These are phyloP conservation scores for Umbelopsis sp. DNA, from an alignment of 192 early-diverging fungal species.

Conservation along the genomic window DNA sequence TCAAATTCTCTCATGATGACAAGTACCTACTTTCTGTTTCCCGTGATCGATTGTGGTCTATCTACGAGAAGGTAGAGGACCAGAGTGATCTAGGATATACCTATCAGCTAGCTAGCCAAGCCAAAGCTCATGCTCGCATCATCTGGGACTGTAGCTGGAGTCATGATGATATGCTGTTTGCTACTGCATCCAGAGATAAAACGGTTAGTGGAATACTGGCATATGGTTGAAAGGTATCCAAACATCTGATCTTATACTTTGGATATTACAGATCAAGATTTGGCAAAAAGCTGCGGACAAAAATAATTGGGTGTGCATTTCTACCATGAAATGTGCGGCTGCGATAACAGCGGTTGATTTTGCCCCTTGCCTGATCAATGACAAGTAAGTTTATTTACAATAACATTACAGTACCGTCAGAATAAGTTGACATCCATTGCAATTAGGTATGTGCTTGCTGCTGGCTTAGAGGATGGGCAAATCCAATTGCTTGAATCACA, in stretches of 20 bases:
- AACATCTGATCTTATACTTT: background rate
- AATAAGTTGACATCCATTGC: slow-evolving; percentile 7
- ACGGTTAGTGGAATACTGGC: slow-evolving; percentile 43
- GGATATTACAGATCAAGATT: slow-evolving; percentile 59
- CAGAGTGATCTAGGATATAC: slow-evolving; percentile 44
- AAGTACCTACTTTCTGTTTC: slow-evolving; percentile 76
- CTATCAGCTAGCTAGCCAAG: slow-evolving; percentile 61
- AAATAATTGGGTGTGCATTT: slow-evolving; percentile 45
- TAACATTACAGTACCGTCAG: background rate
- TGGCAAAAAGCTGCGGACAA: slow-evolving; percentile 55
- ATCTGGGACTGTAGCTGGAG: slow-evolving; percentile 92
- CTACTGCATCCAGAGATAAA: slow-evolving; percentile 92
- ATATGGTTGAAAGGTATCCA: background rate
- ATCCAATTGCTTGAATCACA: slow-evolving; percentile 58
- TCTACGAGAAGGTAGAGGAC: slow-evolving; percentile 65
- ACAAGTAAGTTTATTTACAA: slow-evolving; percentile 29
- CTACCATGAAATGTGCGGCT: slow-evolving; percentile 75
- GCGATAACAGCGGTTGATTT: slow-evolving; percentile 87
- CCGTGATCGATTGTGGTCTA: slow-evolving; percentile 86
- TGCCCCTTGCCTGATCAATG: slow-evolving; percentile 49
- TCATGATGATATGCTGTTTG: slow-evolving; percentile 79
- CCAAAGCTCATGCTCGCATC: slow-evolving; percentile 89
- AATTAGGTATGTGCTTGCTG: slow-evolving; percentile 71
- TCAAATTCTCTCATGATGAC: slow-evolving; percentile 80
- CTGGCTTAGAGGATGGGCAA: slow-evolving; percentile 82